These are phyloP conservation scores for Dipteronia sinensis DNA, from an alignment of 345 rosid species.

Conservation along the genomic window DNA sequence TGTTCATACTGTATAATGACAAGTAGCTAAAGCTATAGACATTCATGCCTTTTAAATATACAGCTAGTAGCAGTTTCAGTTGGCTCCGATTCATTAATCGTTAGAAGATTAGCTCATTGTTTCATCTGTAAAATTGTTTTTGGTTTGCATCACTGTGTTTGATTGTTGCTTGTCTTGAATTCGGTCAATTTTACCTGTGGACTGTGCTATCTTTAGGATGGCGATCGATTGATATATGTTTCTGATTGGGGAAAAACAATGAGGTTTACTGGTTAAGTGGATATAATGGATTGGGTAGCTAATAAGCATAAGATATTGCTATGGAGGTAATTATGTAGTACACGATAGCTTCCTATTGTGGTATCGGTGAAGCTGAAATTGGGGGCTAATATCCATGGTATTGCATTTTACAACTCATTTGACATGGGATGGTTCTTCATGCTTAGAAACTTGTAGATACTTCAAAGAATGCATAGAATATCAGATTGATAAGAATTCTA, in stretches of 20 bases:
- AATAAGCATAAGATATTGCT: not conserved
- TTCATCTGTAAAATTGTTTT: no score
- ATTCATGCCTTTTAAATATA: no score
- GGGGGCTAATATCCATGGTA: not conserved
- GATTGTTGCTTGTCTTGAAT: conserved; percentile 6
- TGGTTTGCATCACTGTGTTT: no score
- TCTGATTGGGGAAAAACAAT: not conserved
- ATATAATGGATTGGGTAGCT: not conserved
- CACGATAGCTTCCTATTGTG: not conserved
- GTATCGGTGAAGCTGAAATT: not conserved
- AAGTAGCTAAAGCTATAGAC: no score
- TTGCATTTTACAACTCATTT: not conserved
- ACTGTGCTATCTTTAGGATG: not conserved
- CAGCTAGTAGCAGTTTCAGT: not conserved
- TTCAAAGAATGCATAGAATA: not conserved
- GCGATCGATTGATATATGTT: not conserved
- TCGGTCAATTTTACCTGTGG: not conserved
- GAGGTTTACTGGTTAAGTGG: not conserved
- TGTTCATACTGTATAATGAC: not conserved
- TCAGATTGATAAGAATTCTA: not conserved
- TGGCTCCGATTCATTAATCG: not conserved
- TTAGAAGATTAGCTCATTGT: not conserved
- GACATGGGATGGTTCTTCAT: not conserved
- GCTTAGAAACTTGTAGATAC: not conserved
- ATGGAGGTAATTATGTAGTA: not conserved